Conservation (phyloP, 2,329 filamentous ascomycete genomes). For the Aphanoascus verrucosus region DNA sequence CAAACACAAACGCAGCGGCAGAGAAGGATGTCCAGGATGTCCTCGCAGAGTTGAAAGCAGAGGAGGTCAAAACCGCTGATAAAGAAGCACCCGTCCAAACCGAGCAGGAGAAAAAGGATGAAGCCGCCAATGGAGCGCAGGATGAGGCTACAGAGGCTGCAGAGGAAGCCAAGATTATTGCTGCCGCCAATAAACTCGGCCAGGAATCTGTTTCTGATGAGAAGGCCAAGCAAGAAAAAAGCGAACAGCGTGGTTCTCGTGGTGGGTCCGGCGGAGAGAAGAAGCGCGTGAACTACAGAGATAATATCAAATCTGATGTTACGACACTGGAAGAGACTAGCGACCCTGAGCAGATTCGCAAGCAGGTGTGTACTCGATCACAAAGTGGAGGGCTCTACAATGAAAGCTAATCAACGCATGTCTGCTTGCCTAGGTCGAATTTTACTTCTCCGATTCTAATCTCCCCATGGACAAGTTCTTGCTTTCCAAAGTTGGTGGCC, state of each 20-base stretch:
- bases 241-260: constrained; percentile 24
- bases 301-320: constrained; percentile 62
- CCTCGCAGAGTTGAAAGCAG: constrained; percentile 36
- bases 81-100: constrained; percentile 12
- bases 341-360: constrained; percentile 70
- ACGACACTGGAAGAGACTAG: constrained; percentile 57
- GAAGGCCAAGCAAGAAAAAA: constrained; percentile 15
- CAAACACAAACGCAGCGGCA: constrained; percentile 32
- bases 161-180: constrained; percentile 22
- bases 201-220: constrained; percentile 15
- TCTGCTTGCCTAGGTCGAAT: constrained; percentile 58
- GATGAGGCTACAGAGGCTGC: constrained; percentile 31
- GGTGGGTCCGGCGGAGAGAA: constrained; percentile 21
- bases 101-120: constrained; percentile 21
- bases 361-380: constrained; percentile 45
- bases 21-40: constrained; percentile 39
- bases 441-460: constrained; percentile 91
- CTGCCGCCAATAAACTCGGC: constrained; percentile 16
- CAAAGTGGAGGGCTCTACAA: background rate
- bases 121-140: constrained; percentile 28
- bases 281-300: constrained; percentile 27
- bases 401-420: constrained; percentile 3
- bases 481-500: constrained; percentile 64
- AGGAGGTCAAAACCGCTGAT: constrained; percentile 15
- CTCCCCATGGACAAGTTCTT: constrained; percentile 82